Base-by-base conservation (phyloP, 2,329 filamentous ascomycete genomes). In the Colletotrichum brevisporum region DNA sequence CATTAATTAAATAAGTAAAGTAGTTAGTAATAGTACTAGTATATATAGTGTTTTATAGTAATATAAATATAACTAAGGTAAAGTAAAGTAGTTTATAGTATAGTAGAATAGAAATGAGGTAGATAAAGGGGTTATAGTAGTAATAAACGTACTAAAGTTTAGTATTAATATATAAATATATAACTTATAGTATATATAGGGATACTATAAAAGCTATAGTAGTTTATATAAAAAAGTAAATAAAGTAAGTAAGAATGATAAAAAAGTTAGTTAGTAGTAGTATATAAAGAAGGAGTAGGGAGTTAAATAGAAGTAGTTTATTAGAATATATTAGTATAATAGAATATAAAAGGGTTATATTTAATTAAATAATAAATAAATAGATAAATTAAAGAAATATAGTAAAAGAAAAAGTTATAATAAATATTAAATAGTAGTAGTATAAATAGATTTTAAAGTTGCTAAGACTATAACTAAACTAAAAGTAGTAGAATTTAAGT, bases 401-500 rank as follows among this genome's bases (percentile, higher is more conserved):
- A 31, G 27, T 6, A 8, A 8, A 31, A 6, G 5, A 31, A 5
- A 5, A 8, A 8, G 3, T 1, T 31, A 21, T 21, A 21, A 21
- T 21, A 21, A 21, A 31, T 31, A 31, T 1, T 31, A 31, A 6
- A 6, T 31, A 31, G 5, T 31, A 31, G 8, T 31, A 31, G 27
- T 4, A 4, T 21, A 21, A 3, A 3, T 3, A 3, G 21, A 21
- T 21, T 2, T 3, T 2, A 2, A 2, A 21, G 3, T 21, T 21
- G 3, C 2, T 21, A 21, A 21, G 3, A 3, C 21, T 21, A 21
- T 21, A 21, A 3, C 2, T 21, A n/a, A n/a, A 21, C 21, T 21
- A 21, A 21, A 21, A 21, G 21, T 3, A 3, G 21, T 3, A 2
- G 3, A 2, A 21, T 21, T 21, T 21, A 21, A 21, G 21, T 21